Evolutionary conservation across 2,329 filamentous ascomycete genomes (phyloP).

Genomic region (Ilyonectria mors-panacis): DNA sequence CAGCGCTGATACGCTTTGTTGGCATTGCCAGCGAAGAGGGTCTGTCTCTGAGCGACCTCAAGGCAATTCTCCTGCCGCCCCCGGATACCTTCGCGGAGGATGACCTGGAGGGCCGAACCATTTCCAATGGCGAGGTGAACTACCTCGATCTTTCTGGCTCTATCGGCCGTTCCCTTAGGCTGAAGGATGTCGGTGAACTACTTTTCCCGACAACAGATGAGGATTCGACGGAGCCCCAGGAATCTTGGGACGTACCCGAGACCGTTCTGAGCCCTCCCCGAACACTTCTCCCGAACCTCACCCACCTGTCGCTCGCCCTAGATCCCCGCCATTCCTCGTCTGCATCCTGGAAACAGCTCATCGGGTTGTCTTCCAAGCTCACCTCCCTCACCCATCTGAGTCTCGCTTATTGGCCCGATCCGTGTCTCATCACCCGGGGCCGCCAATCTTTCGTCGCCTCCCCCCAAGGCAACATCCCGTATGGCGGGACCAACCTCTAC

Average conservation of each 20-base stretch:
- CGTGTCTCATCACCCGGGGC: slow-evolving; percentile 70
- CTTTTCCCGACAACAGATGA: slow-evolving; percentile 59
- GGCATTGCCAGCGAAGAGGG: slow-evolving; percentile 62
- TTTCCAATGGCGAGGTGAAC: slow-evolving; percentile 56
- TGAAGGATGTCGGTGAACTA: slow-evolving; percentile 68
- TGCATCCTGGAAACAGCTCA: slow-evolving; percentile 72
- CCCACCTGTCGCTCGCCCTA: slow-evolving; percentile 72
- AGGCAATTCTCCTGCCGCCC: slow-evolving; percentile 59
- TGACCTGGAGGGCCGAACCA: slow-evolving; percentile 44
- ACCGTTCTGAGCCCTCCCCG: slow-evolving; percentile 51
- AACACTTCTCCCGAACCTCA: slow-evolving; percentile 69
- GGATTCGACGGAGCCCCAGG: slow-evolving; percentile 54
- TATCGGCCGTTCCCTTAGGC: slow-evolving; percentile 63
- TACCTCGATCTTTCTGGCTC: slow-evolving; percentile 70
- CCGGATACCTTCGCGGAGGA: slow-evolving; percentile 46
- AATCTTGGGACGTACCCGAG: slow-evolving; percentile 68
- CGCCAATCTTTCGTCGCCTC: slow-evolving; percentile 63
- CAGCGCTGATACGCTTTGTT: slow-evolving; percentile 66
- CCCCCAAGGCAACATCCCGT: slow-evolving; percentile 63
- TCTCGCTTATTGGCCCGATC: slow-evolving; percentile 74
- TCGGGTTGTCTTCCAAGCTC: slow-evolving; percentile 67
- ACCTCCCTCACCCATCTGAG: slow-evolving; percentile 72
- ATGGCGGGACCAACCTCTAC: slow-evolving; percentile 70
- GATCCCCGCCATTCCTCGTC: slow-evolving; percentile 51
- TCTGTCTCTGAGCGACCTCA: slow-evolving; percentile 66